Percentiles rank a stretch among this genome's conserved stretches.
Evolutionary conservation across 2,329 filamentous ascomycete genomes (phyloP).

Genomic region (Aspergillus sp.): DNA sequence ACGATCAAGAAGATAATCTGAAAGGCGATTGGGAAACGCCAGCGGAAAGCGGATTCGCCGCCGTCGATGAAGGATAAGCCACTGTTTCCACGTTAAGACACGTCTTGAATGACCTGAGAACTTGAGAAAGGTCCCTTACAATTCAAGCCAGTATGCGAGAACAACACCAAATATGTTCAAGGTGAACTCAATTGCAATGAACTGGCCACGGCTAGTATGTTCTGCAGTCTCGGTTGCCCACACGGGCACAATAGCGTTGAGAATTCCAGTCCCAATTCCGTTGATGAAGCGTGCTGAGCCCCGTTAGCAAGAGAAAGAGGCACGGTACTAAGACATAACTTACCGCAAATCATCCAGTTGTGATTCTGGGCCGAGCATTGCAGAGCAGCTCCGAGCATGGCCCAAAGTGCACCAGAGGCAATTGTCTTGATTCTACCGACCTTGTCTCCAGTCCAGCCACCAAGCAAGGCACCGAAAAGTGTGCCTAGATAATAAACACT

Average conservation of each 20-base stretch:
- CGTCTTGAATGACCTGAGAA: no score
- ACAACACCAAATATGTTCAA: constrained; percentile 71
- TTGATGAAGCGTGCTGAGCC: constrained; percentile 57
- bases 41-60: constrained; percentile 59
- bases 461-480: constrained; percentile 61
- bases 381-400: constrained; percentile 60
- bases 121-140: constrained; percentile 31
- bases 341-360: constrained; percentile 69
- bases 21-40: constrained; percentile 70
- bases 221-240: constrained; percentile 71
- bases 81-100: constrained; percentile 21
- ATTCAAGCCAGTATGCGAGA: constrained; percentile 61
- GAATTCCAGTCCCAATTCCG: constrained; percentile 66
- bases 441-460: constrained; percentile 64
- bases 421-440: constrained; percentile 65
- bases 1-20: constrained; percentile 65
- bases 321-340: constrained; percentile 20
- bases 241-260: constrained; percentile 70
- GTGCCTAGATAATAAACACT: constrained; percentile 61
- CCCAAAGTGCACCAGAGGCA: constrained; percentile 58
- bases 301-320: not conserved
- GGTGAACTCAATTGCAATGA: constrained; percentile 71
- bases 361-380: constrained; percentile 67
- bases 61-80: constrained; percentile 62
- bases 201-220: constrained; percentile 66